phyloP scores from a whole-genome alignment of 2,329 filamentous ascomycete species.

The Diplocarpon rosae region DNA sequence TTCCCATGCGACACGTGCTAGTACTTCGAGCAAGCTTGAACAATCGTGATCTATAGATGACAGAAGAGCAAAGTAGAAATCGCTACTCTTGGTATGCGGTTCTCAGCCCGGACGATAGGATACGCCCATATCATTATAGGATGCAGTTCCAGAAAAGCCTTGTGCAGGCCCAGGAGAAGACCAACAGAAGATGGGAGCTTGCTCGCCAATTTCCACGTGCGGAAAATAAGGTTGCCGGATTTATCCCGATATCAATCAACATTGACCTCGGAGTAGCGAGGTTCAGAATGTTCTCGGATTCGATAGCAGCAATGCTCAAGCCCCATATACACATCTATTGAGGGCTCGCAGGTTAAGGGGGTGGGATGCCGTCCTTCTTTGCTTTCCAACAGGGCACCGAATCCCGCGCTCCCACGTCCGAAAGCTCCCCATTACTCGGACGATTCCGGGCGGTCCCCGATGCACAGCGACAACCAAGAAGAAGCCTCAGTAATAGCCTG shows the following conservation, averaged over 20 bases:
- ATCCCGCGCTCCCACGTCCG: constrained; percentile 37
- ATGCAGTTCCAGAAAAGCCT: no score
- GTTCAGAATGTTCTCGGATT: background rate
- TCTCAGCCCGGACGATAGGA: no score
- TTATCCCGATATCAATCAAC: background rate
- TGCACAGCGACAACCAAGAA: constrained; percentile 26
- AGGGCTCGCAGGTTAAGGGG: constrained; percentile 2
- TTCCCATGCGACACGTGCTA: no score
- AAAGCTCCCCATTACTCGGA: constrained; percentile 50
- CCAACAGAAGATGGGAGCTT: background rate
- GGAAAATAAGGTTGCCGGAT: background rate
- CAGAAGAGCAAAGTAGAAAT: no score
- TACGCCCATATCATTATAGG: no score
- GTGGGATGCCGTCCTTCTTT: constrained; percentile 52
- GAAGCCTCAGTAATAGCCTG: constrained; percentile 16
- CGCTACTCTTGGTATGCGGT: no score
- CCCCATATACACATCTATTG: background rate
- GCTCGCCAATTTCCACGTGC: background rate
- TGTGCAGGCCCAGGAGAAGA: background rate
- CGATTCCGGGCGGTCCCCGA: constrained; percentile 52
- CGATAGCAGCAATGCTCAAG: background rate
- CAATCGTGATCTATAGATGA: no score
- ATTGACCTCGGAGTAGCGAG: background rate
- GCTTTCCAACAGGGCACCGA: constrained; percentile 56
- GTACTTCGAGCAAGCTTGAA: no score